phyloP scores from a whole-genome alignment of 305 asterid genomes.

The Fraxinus nigra region DNA sequence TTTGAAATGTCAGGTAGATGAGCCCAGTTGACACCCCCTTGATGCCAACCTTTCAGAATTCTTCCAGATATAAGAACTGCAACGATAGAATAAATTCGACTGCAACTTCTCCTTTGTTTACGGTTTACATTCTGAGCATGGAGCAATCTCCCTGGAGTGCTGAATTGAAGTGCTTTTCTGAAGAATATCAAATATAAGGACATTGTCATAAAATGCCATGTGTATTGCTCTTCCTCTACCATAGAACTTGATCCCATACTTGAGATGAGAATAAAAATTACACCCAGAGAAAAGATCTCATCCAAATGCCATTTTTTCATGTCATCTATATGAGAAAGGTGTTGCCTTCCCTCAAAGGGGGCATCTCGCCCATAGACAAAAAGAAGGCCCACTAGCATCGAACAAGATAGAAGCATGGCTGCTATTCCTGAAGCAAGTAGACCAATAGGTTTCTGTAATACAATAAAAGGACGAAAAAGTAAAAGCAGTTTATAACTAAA shows the following conservation, averaged over 20 bases:
- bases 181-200: constrained; percentile 65
- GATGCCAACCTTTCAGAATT: constrained; percentile 92
- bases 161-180: constrained; percentile 50
- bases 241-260: constrained; percentile 96
- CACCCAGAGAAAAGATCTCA: constrained; percentile 42
- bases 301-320: constrained; percentile 51
- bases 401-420: constrained; percentile 67
- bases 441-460: constrained; percentile 65
- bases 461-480: constrained; percentile 14
- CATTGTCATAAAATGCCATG: constrained; percentile 78
- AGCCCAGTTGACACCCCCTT: constrained; percentile 97
- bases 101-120: constrained; percentile 21
- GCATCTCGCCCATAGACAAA: constrained; percentile 40
- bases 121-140: constrained; percentile 15
- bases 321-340: constrained; percentile 23
- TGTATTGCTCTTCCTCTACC: constrained; percentile 91
- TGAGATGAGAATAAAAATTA: constrained; percentile 43
- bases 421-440: constrained; percentile 61
- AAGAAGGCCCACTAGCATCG: constrained; percentile 50
- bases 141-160: constrained; percentile 22
- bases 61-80: constrained; percentile 64
- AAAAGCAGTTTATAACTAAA: not conserved
- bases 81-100: constrained; percentile 34
- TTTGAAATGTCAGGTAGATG: constrained; percentile 82
- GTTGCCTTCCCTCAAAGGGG: constrained; percentile 27